Evolutionary conservation across 306 rosid genomes (phyloP), one percentile per base, ranked within the genome.

Genomic region (Malus fusca): DNA sequence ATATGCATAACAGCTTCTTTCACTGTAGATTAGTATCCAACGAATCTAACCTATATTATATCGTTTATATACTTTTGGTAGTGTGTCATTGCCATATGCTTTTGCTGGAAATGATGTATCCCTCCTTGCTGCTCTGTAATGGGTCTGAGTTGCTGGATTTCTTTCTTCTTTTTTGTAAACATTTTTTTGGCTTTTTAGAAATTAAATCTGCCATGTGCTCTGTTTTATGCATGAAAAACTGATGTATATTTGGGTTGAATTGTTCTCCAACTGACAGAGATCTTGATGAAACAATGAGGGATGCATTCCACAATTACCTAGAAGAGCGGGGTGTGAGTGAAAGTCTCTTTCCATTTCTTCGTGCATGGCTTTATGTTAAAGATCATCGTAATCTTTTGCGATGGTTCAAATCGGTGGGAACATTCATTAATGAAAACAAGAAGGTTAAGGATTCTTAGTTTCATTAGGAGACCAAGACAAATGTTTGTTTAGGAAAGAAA

Each of bases 301-400:
- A 95, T 82, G 88, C 90, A 35, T 84, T 95, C 76, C 95, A 95
- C 83, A 83, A 42, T 80, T 95, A 82, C 87, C 74, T 95, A 66
- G 97, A 92, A 73, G 97, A 92, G 87, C 91, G 98, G 75, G 98
- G 96, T 9, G 74, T 95, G 61, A 89, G 87, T 22, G 96, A 92
- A 75, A 78, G 78, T 68, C 98, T 92, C 79, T 94, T 94, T 68
- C 90, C 85, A 51, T 94, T 92, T 85, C 98, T 94, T 80, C 97
- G 83, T 78, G 97, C 97, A 22, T 94, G 98, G 98, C 89, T 92
- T 18, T 94, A 92, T 79, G 98, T 94, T 60, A 95, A 90, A 87
- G 96, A 95, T 33, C 96, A 90, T 77, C 86, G 98, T 74, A 89
- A 87, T 85, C 87, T 88, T 19, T 25, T 88, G 98, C 93, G 86